Evolutionary conservation across 78 protist species (phyloP).

Genomic region (Trichosphaerium sp.): DNA sequence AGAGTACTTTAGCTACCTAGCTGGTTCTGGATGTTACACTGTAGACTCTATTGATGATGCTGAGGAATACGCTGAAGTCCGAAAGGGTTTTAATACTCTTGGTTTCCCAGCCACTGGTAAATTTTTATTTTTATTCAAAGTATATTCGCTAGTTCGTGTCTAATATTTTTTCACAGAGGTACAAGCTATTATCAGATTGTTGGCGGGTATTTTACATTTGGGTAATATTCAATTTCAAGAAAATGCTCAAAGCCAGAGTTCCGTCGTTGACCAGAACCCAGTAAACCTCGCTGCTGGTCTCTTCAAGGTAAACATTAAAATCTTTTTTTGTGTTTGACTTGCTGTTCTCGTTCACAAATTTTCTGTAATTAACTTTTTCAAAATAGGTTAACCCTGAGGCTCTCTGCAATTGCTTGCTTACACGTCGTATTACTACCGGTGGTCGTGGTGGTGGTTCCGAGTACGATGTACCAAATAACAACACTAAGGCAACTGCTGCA

Average conservation of each 20-base stretch:
- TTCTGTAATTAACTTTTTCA: too few species aligned
- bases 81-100: too few species aligned
- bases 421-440: constrained; percentile 44
- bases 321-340: not conserved
- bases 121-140: too few species aligned
- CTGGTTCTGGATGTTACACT: constrained; percentile 34
- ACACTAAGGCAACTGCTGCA: constrained; percentile 57
- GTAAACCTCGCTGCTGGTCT: constrained; percentile 37
- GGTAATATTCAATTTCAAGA: constrained; percentile 56
- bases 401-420: constrained; percentile 31
- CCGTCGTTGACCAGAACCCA: constrained; percentile 28
- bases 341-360: too few species aligned
- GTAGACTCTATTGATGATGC: constrained; percentile 40
- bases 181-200: too few species aligned
- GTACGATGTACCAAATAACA: constrained; percentile 52
- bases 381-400: not conserved
- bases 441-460: constrained; percentile 56
- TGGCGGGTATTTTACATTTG: constrained; percentile 56
- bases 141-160: too few species aligned
- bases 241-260: constrained; percentile 60
- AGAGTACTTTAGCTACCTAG: constrained; percentile 46
- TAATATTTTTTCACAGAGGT: too few species aligned
- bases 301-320: constrained; percentile 44
- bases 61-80: constrained; percentile 35
- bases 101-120: not conserved